Evolutionary conservation across 2,329 filamentous ascomycete genomes (phyloP), one percentile per base, ranked within the genome.

Genomic region (Botrytis fabae): DNA sequence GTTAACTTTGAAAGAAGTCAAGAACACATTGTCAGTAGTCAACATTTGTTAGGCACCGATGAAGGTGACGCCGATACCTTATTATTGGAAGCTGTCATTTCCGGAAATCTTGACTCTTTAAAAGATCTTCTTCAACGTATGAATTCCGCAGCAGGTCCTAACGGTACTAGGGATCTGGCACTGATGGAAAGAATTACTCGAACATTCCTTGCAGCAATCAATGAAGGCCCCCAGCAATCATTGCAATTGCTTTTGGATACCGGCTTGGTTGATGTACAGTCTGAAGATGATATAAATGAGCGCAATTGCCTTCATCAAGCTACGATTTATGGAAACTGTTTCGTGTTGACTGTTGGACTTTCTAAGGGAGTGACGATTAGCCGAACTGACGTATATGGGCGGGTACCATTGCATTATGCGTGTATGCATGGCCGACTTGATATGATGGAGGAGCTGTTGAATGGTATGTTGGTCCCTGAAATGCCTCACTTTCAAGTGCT

Each of bases 231-330:
- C 0, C 88, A 92, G 75, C 89, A 92, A 42, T 91, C 95, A 14
- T 85, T 98, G 32, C 88, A 90, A 73, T 85, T 93, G 9, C 87
- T 99, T 40, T 85, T 98, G 40, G 90, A 93, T 66, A 97, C 95
- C 3, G 89, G 90, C 0, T 84, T 96, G 38, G 93, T 99, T 48
- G 92, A 98, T 81, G 87, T 98, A n/a, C 91, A 94, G 79, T 96
- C 94, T 0, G 94, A 97, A 78, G 96, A 99, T 81, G 95, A 98
- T 79, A 98, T 99, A 82, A 99, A 98, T 79, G 95, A 98, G 83
- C 89, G 96, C 59, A 99, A 98, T 79, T 97, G 95, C 80, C 86
- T 99, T 64, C 96, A 99, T 79, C 96, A 98, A 83, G 93, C 96
- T n/a, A 92, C 95, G 0, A 98, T 98, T 70, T 97, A 97, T 75